These are phyloP conservation scores for Astragalus glycyphyllos DNA, from an alignment of 306 rosid genomes.

Conservation along the genomic window DNA sequence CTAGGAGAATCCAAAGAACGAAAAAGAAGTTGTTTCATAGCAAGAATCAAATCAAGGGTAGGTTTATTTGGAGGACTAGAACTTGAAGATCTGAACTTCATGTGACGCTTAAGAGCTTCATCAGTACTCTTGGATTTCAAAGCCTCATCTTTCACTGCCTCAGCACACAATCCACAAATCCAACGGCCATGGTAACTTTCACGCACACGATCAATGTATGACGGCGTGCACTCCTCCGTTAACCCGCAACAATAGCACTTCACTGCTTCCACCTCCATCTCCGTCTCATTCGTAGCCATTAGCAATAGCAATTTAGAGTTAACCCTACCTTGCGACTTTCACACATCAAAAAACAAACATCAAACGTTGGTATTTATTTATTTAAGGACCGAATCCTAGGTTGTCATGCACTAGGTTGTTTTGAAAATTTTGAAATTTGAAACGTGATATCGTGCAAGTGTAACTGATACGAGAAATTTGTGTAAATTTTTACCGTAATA, in stretches of 20 bases:
- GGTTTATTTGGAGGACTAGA: conserved; percentile 59
- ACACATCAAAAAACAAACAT: neutral
- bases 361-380: neutral
- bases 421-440: neutral
- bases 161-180: conserved; percentile 79
- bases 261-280: conserved; percentile 47
- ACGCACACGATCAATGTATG: conserved; percentile 57
- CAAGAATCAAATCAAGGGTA: conserved; percentile 57
- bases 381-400: neutral
- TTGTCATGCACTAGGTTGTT: neutral
- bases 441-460: neutral
- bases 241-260: conserved; percentile 72
- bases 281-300: conserved; percentile 33
- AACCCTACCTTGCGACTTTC: neutral
- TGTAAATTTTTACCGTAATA: neutral
- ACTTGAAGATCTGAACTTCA: conserved; percentile 55
- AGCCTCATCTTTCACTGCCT: conserved; percentile 68
- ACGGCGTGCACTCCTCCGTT: conserved; percentile 70
- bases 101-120: conserved; percentile 70
- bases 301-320: too few relatives aligned
- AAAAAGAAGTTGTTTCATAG: conserved; percentile 65
- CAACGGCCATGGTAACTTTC: conserved; percentile 66
- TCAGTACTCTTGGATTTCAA: conserved; percentile 51
- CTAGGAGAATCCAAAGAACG: conserved; percentile 62
- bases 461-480: neutral